A percentile compares a stretch with the other conserved stretches of the same genome.
Evolutionary conservation across 345 rosid species (phyloP).

Genomic region (Salix udensis): DNA sequence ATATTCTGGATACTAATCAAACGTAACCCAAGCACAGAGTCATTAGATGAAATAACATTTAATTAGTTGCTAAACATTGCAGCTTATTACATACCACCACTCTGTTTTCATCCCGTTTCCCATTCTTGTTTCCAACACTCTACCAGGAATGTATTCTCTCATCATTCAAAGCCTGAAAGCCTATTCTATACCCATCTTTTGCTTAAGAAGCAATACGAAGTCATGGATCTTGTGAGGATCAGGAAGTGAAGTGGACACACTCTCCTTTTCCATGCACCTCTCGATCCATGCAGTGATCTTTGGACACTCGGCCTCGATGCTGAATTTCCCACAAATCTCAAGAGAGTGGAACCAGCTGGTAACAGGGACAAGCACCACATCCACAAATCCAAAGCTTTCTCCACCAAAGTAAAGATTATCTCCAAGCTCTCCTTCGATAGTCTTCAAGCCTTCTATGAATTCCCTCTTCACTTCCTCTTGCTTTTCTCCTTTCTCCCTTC

Average conservation of each 20-base stretch:
- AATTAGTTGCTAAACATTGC: no score
- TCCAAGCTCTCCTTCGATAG: conserved; percentile 8
- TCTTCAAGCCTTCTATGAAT: conserved; percentile 2
- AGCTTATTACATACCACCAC: no score
- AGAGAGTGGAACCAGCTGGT: conserved; percentile 5
- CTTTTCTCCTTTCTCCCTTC: background rate
- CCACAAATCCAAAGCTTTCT: conserved; percentile 11
- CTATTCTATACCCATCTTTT: no score
- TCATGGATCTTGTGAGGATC: conserved; percentile 4
- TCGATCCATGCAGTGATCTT: conserved; percentile 8
- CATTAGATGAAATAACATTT: no score
- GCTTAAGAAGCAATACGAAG: background rate
- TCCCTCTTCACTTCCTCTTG: background rate
- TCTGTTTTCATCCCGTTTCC: no score
- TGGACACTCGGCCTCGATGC: conserved; percentile 15
- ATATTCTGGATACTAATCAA: no score
- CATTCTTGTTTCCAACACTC: no score
- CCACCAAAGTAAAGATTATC: conserved; percentile 7
- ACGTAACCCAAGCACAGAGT: no score
- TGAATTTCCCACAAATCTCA: conserved; percentile 7
- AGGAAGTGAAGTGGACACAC: background rate
- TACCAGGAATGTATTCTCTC: no score
- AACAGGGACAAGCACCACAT: conserved; percentile 13
- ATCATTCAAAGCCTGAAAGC: no score
- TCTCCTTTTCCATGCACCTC: conserved; percentile 15